Conservation (phyloP, 495 filamentous ascomycete species). For the Trypethelium eluteriae region DNA sequence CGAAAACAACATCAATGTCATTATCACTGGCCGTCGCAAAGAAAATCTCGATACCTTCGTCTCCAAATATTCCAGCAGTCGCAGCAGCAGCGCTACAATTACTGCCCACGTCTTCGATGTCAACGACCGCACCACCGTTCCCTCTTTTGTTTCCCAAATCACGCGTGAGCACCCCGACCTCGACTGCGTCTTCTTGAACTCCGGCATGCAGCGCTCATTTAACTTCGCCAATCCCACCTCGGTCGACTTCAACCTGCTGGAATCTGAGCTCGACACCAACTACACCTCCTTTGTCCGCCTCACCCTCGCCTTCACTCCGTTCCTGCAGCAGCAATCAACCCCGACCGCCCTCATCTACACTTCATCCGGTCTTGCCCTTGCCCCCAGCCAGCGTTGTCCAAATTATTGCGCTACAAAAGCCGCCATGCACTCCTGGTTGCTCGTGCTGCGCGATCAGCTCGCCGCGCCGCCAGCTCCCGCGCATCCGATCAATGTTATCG, state of each 20-base stretch:
- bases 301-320: conserved; percentile 55
- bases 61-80: conserved; percentile 44
- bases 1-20: conserved; percentile 50
- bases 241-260: conserved; percentile 47
- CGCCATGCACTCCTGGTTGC: conserved; percentile 48
- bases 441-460: conserved; percentile 55
- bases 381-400: conserved; percentile 44
- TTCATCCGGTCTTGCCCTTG: conserved; percentile 47
- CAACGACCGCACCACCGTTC: conserved; percentile 52
- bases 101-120: conserved; percentile 54
- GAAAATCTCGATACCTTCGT: conserved; percentile 59
- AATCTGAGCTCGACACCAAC: conserved; percentile 58
- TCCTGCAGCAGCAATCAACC: conserved; percentile 45
- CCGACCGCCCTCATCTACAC: conserved; percentile 42
- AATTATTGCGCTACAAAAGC: conserved; percentile 56
- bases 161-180: conserved; percentile 49
- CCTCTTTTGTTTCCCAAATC: conserved; percentile 48
- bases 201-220: conserved; percentile 50
- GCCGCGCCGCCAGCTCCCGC: conserved; percentile 27
- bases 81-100: conserved; percentile 51
- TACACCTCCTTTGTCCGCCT: conserved; percentile 58
- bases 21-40: conserved; percentile 57
- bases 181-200: conserved; percentile 51
- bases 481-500: conserved; percentile 49
- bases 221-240: conserved; percentile 54